A percentile compares a stretch with the other conserved stretches of the same genome.
Conservation (phyloP, 768 basidiomycete species). For the Cystofilobasidium bisporidii region DNA sequence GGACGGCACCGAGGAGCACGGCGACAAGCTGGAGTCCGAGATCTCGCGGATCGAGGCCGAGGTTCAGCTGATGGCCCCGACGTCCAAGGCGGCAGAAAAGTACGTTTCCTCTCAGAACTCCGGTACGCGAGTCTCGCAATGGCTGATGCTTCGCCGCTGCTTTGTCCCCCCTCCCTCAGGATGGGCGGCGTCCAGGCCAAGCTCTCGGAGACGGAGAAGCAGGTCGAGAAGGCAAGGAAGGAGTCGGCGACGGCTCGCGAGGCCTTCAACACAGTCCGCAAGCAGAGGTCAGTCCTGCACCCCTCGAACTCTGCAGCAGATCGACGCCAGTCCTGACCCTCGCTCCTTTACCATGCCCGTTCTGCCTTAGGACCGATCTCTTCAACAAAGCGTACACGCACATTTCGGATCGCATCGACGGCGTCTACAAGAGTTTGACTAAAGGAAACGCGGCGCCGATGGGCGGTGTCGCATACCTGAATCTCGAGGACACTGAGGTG, state of each 20-base stretch:
- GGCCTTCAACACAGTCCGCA: slow-evolving; percentile 77
- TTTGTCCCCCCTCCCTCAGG: slow-evolving; percentile 42
- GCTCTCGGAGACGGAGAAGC: slow-evolving; percentile 76
- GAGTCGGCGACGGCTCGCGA: slow-evolving; percentile 86
- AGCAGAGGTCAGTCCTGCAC: slow-evolving; percentile 51
- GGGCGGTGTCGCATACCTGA: slow-evolving; percentile 94
- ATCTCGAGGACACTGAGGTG: slow-evolving; percentile 90
- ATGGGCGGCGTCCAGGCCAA: slow-evolving; percentile 52
- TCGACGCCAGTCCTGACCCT: neutral
- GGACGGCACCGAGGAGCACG: slow-evolving; percentile 55
- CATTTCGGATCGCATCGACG: slow-evolving; percentile 86
- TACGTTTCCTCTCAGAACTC: slow-evolving; percentile 42
- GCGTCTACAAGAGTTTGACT: slow-evolving; percentile 94
- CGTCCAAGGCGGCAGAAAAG: slow-evolving; percentile 92
- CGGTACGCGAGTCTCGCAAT: too few species aligned
- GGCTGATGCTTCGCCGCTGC: slow-evolving; percentile 43
- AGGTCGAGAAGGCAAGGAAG: slow-evolving; percentile 82
- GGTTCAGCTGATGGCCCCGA: slow-evolving; percentile 88
- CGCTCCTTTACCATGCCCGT: neutral
- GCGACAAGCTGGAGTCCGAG: slow-evolving; percentile 63
- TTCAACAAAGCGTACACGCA: slow-evolving; percentile 96
- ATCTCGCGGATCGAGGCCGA: slow-evolving; percentile 63
- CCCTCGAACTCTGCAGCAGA: too few species aligned
- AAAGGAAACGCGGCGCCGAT: slow-evolving; percentile 87
- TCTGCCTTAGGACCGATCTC: slow-evolving; percentile 58